These are phyloP conservation scores for Russula vinacea DNA, from an alignment of 768 basidiomycete species.

Conservation along the genomic window DNA sequence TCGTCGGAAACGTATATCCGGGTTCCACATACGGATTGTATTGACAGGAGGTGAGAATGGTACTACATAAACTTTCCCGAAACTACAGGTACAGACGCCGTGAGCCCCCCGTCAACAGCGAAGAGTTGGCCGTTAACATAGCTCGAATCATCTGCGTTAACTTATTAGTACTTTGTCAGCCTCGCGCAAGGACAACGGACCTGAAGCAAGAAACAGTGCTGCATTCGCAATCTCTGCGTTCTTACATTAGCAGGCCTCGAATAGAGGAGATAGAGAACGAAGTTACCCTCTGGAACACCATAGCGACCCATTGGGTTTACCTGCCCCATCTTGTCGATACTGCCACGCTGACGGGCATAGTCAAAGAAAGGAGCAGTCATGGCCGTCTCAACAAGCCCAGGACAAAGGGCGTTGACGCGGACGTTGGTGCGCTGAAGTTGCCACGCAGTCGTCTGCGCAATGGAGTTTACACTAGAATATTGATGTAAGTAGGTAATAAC, in stretches of 20 bases:
- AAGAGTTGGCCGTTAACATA: constrained; percentile 90
- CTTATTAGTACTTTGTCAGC: background rate
- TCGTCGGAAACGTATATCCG: background rate
- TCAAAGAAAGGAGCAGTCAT: constrained; percentile 84
- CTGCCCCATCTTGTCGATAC: constrained; percentile 71
- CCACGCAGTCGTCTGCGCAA: constrained; percentile 78
- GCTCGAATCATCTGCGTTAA: constrained; percentile 70
- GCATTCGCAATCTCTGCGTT: constrained; percentile 78
- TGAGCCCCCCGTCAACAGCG: constrained; percentile 83
- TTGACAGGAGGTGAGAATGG: background rate
- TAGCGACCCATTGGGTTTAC: constrained; percentile 81
- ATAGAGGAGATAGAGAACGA: constrained; percentile 10
- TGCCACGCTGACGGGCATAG: constrained; percentile 71
- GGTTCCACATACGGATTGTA: background rate
- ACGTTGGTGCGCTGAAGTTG: constrained; percentile 80
- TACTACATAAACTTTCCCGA: constrained; percentile 66
- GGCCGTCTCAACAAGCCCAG: constrained; percentile 89
- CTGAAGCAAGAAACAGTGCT: constrained; percentile 83
- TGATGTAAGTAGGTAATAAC: constrained; percentile 16
- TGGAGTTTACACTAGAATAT: constrained; percentile 68
- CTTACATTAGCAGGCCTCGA: constrained; percentile 13
- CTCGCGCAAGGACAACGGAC: constrained; percentile 39
- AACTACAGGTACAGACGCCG: constrained; percentile 72
- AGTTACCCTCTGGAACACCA: constrained; percentile 73
- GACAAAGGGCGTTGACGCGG: constrained; percentile 87